Evolutionary conservation across 176 grass and related monocot species (phyloP).

Genomic region (Carex parvula): DNA sequence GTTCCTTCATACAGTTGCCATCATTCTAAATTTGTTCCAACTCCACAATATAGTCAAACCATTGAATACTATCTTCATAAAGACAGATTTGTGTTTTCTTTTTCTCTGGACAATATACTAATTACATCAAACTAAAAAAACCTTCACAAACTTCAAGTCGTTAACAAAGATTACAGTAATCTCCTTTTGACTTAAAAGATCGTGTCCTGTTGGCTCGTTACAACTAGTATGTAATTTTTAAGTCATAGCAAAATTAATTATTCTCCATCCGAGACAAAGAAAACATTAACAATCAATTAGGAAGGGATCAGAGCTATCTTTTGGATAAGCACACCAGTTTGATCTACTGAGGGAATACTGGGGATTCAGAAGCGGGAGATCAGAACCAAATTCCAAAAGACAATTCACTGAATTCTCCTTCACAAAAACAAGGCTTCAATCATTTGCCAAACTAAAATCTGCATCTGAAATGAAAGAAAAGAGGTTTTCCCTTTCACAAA

Average conservation of each 20-base stretch:
- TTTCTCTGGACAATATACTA: neutral
- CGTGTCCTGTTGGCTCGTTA: neutral
- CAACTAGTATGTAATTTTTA: neutral
- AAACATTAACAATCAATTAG: neutral
- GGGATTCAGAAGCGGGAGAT: neutral
- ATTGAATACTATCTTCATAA: neutral
- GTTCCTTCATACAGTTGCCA: neutral
- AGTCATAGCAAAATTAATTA: neutral
- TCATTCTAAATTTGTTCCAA: neutral
- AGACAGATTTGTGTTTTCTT: neutral
- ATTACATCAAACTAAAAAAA: neutral
- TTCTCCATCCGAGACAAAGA: neutral
- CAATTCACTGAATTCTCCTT: neutral
- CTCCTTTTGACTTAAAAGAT: neutral
- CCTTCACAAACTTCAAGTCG: neutral
- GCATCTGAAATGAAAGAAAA: conserved; percentile 9
- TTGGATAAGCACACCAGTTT: neutral
- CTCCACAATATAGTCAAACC: neutral
- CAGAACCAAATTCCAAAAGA: neutral
- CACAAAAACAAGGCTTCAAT: conserved; percentile 10
- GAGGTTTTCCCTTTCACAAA: conserved; percentile 16
- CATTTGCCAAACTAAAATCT: neutral
- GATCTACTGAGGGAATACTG: neutral
- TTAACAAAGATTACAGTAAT: neutral
- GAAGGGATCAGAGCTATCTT: neutral